A percentile compares a stretch with the other conserved stretches of the same genome.
phyloP scores from a whole-genome alignment of 495 filamentous ascomycete species.

The Lophiostoma macrostomum region DNA sequence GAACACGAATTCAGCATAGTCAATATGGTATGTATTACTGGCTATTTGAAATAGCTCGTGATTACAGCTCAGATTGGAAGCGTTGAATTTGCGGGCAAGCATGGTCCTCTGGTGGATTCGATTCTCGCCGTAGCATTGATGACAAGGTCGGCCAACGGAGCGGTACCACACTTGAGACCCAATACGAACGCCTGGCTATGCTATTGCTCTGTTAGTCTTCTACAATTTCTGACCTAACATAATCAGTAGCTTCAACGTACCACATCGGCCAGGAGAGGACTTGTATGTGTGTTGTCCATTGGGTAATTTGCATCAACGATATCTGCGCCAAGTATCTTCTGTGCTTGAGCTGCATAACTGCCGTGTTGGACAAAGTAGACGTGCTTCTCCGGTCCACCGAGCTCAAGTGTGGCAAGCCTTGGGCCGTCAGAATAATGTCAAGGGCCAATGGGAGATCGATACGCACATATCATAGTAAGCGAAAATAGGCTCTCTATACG shows the following conservation, averaged over 20 bases:
- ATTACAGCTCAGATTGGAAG: too few relatives aligned
- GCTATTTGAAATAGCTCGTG: too few relatives aligned
- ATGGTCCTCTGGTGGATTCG: not conserved
- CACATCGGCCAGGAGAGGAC: slow-evolving; percentile 53
- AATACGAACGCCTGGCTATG: slow-evolving; percentile 4
- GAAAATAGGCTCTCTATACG: slow-evolving; percentile 30
- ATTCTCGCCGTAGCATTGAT: slow-evolving; percentile 3
- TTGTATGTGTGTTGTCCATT: slow-evolving; percentile 63
- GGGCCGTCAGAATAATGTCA: slow-evolving; percentile 43
- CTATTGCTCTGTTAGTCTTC: not conserved
- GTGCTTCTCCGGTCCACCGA: slow-evolving; percentile 46
- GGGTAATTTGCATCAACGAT: slow-evolving; percentile 53
- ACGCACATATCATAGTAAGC: not conserved
- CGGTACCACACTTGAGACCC: not conserved
- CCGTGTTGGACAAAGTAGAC: slow-evolving; percentile 58
- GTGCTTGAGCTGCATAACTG: slow-evolving; percentile 52
- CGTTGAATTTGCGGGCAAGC: not conserved
- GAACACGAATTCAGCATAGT: too few relatives aligned
- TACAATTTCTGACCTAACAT: not conserved
- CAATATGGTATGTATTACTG: too few relatives aligned
- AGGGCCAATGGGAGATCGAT: not conserved
- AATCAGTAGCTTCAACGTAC: slow-evolving; percentile 39
- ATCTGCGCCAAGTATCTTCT: slow-evolving; percentile 45
- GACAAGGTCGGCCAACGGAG: not conserved
- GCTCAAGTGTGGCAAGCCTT: slow-evolving; percentile 53